These are phyloP conservation scores for Xylariaceae sp. DNA, from an alignment of 2,329 filamentous ascomycete genomes.

Conservation along the genomic window DNA sequence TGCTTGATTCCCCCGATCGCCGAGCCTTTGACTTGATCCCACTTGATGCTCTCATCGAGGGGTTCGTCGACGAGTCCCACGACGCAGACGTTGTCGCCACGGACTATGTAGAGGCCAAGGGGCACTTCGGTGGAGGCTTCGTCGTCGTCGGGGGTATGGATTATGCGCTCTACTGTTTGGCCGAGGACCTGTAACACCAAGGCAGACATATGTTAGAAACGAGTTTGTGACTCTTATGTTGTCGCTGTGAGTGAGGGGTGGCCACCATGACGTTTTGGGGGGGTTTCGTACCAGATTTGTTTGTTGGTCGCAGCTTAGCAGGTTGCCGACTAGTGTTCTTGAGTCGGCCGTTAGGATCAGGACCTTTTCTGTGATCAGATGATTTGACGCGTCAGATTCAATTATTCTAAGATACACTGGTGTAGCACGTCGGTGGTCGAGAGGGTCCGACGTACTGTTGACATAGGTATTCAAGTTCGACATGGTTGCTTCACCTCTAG, in stretches of 20 bases:
- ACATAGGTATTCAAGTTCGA: constrained; percentile 31
- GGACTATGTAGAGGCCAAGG: constrained; percentile 84
- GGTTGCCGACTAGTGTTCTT: constrained; percentile 75
- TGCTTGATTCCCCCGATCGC: constrained; percentile 85
- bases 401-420: constrained; percentile 2
- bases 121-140: constrained; percentile 77
- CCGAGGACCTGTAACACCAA: constrained; percentile 79
- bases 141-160: constrained; percentile 77
- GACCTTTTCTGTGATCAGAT: constrained; percentile 73
- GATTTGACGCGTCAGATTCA: constrained; percentile 29
- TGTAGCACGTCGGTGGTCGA: neutral
- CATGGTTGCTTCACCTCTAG: constrained; percentile 19
- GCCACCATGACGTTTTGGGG: neutral
- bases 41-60: constrained; percentile 86
- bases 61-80: constrained; percentile 87
- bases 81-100: constrained; percentile 90
- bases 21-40: constrained; percentile 82
- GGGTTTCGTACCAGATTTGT: constrained; percentile 67
- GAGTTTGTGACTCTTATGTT: too few species aligned
- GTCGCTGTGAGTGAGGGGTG: too few species aligned
- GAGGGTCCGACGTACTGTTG: constrained; percentile 26
- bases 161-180: constrained; percentile 82
- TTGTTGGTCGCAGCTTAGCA: constrained; percentile 82
- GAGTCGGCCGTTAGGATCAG: constrained; percentile 90
- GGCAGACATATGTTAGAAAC: too few species aligned